Base-by-base conservation (phyloP, 2,329 filamentous ascomycete species). In the Alternaria infectoria region DNA sequence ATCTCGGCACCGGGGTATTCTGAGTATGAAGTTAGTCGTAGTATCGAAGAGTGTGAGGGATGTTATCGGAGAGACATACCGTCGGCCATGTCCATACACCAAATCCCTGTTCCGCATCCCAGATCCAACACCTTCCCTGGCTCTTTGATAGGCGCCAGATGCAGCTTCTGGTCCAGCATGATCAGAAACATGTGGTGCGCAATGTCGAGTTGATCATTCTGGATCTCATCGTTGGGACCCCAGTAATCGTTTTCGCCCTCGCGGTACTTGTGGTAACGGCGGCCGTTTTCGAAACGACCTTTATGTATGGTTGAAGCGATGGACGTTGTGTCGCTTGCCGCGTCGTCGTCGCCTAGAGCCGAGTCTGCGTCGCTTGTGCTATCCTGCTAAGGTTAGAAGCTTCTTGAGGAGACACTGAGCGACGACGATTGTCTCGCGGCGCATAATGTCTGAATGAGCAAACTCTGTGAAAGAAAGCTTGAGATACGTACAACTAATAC, bases 1-100 rank as follows among this genome's bases (percentile, higher is more conserved):
- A 86, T 79, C 25, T 75, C 70, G 13, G 83, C 81, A 54, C 57
- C 47, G 23, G 68, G 69, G 54, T 72, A 69, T 17, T 74, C 62
- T 63, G 46, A 19, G 0, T 43, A 6, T 5, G n/a, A 3, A 3
- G 17, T 30, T 25, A 43, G 30, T 26, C 10, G 4, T 26, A 2
- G 3, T 2, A 26, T 10, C 10, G 3, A 10, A 10, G 25, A 26
- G 25, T 10, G 10, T 3, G 25, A 26, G 25, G 25, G n/a, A n/a
- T n/a, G n/a, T n/a, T n/a, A n/a, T n/a, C n/a, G n/a, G n/a, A 15
- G 45, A 21, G 21, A 28, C 61, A 0, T 47, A 68, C 67, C 68
- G 23, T 72, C 69, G 3, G 68, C 74, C 68, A 72, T 69, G 55
- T 75, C 73, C 46, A 74, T 68, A 26, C 68, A 69, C 74, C 75